A percentile compares a stretch with the other conserved stretches of the same genome.
Evolutionary conservation across 768 basidiomycete species (phyloP).

Genomic region (Tricholoma furcatifolium): DNA sequence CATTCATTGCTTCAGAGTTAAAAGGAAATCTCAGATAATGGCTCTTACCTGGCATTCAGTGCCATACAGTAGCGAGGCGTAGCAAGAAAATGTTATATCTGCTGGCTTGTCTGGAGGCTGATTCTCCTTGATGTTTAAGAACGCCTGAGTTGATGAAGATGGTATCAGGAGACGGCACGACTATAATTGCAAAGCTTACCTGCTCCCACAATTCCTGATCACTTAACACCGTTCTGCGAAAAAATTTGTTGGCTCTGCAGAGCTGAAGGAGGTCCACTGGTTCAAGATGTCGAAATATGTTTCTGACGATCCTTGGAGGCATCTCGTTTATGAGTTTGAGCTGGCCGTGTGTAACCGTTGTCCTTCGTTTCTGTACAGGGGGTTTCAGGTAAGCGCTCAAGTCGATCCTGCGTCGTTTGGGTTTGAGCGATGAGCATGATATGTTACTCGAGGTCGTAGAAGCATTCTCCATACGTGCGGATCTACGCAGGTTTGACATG

Average conservation of each 20-base stretch:
- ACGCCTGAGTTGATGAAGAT: background rate
- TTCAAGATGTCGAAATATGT: background rate
- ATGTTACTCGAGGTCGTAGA: too few relatives aligned
- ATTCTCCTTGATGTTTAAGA: background rate
- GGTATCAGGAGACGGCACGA: background rate
- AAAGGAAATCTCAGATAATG: background rate
- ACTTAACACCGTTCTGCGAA: background rate
- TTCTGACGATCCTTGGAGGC: background rate
- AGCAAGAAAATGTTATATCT: background rate
- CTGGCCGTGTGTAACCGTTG: background rate
- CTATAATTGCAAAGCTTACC: background rate
- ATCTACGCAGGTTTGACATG: too few relatives aligned
- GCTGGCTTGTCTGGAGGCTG: background rate
- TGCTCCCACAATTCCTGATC: background rate
- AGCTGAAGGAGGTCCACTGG: background rate
- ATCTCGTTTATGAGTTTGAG: background rate
- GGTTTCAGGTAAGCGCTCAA: background rate
- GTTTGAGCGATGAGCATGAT: too few relatives aligned
- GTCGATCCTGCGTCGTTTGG: background rate
- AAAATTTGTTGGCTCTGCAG: background rate
- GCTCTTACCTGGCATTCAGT: background rate
- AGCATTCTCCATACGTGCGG: too few relatives aligned
- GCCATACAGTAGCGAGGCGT: background rate
- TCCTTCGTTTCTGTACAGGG: background rate
- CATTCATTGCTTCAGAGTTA: background rate